Conservation (phyloP, 495 filamentous ascomycete species). For the Penicillium antarcticum region DNA sequence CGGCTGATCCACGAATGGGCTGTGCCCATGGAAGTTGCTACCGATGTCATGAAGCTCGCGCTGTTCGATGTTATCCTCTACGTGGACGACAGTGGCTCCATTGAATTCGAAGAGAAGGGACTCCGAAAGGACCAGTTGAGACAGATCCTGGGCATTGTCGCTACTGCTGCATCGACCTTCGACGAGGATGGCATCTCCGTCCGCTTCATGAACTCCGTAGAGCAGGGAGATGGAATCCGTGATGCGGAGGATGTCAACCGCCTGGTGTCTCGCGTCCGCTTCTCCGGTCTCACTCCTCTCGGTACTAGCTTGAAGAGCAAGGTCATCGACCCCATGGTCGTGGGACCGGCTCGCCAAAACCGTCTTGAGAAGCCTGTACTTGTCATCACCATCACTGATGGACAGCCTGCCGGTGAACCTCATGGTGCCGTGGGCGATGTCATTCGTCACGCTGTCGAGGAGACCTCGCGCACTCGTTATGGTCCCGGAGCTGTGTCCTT, state of each 20-base stretch:
- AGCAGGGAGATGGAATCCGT: slow-evolving; percentile 51
- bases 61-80: slow-evolving; percentile 67
- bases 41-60: slow-evolving; percentile 64
- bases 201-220: slow-evolving; percentile 65
- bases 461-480: slow-evolving; percentile 44
- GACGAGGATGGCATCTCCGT: slow-evolving; percentile 68
- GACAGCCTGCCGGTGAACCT: slow-evolving; percentile 57
- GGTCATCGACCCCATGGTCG: slow-evolving; percentile 58
- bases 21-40: slow-evolving; percentile 59
- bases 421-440: slow-evolving; percentile 47
- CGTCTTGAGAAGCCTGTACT: slow-evolving; percentile 62
- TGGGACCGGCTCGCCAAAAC: slow-evolving; percentile 45
- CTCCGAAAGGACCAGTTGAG: slow-evolving; percentile 62
- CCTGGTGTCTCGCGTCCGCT: slow-evolving; percentile 56
- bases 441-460: slow-evolving; percentile 45
- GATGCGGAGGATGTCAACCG: slow-evolving; percentile 55
- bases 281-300: slow-evolving; percentile 66
- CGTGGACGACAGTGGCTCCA: slow-evolving; percentile 72
- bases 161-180: slow-evolving; percentile 64
- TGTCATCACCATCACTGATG: slow-evolving; percentile 70
- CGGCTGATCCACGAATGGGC: slow-evolving; percentile 52
- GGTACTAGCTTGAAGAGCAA: slow-evolving; percentile 59
- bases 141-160: slow-evolving; percentile 59
- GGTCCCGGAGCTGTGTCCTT: slow-evolving; percentile 57
- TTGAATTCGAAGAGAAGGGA: slow-evolving; percentile 64